Evolutionary conservation across 1,139 yeast species (phyloP), one percentile per base, ranked within the genome.

Genomic region (Suhomyces bokatorum): DNA sequence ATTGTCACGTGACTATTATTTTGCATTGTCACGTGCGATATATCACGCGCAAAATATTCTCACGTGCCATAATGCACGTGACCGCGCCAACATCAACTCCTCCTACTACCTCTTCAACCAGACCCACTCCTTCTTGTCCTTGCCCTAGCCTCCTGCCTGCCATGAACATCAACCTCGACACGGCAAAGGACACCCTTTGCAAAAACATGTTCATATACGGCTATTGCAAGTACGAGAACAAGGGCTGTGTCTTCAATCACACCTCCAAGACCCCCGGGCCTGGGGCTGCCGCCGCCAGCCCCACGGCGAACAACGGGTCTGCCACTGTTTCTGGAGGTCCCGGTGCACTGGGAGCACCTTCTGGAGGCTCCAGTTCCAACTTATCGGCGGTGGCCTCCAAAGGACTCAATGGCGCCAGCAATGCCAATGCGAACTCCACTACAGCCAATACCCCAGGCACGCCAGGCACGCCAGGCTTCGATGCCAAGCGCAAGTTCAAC

Each of bases 181-280:
- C 72, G 73, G 91, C 95, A 7, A 83, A 80, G 63, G 88, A 85
- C 54, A 85, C 89, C 32, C 90, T 87, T 47, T 89, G 97, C 67
- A 78, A 93, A 62, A 89, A 89, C 60, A 83, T 89, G 46, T 79
- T 85, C 42, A 87, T 88, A 39, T 90, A 88, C 67, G 97, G 97
- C 9, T 88, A 79, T 58, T 90, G 97, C 71, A 88, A 88, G 64
- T 89, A 80, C 67, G 93, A 87, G 55, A 87, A 87, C 55, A 89
- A 88, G 59, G 96, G 97, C 15, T 89, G 97, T 62, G 87, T 86
- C 3, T 89, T 88, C 62, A 82, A 81, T 44, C 97, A 89, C 58
- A 81, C 78, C 39, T 49, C 45, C 32, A 66, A 57, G 56, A 54
- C 45, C 38, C 44, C 46, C 13, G 37, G 56, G 15, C 35, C 57